A percentile compares a stretch with the other conserved stretches of the same genome.
These are phyloP conservation scores for Croton laevigatus DNA, from an alignment of 441 rosid genomes.

Conservation along the genomic window DNA sequence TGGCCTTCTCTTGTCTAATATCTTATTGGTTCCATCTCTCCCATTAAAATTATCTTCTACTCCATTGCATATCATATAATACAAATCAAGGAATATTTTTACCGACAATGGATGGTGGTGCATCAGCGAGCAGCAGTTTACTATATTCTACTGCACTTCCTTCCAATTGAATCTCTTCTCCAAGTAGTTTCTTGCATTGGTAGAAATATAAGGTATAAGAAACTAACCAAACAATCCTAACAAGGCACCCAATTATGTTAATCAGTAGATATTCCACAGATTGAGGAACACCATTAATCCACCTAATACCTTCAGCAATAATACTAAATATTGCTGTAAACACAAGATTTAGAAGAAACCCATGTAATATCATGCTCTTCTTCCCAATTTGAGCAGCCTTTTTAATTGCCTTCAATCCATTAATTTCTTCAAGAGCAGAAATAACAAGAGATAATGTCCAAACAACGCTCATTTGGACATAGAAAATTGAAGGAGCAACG, in stretches of 20 bases:
- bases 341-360: constrained; percentile 40
- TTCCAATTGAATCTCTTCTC: constrained; percentile 38
- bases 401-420: constrained; percentile 45
- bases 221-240: constrained; percentile 29
- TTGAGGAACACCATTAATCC: background rate
- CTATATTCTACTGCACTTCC: constrained; percentile 31
- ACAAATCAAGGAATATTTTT: constrained; percentile 17
- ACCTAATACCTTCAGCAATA: constrained; percentile 14
- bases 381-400: constrained; percentile 52
- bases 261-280: constrained; percentile 23
- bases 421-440: constrained; percentile 45
- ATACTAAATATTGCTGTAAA: constrained; percentile 11
- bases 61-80: background rate
- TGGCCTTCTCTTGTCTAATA: too few relatives aligned
- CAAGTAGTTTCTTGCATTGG: constrained; percentile 38
- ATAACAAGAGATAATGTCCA: constrained; percentile 45
- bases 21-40: too few relatives aligned
- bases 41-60: background rate
- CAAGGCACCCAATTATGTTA: constrained; percentile 15
- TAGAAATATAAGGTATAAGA: constrained; percentile 39
- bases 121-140: constrained; percentile 28
- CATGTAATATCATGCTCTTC: constrained; percentile 39
- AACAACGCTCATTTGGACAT: constrained; percentile 30
- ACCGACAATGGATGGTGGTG: constrained; percentile 5
- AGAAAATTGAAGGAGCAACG: constrained; percentile 24